A percentile compares a stretch with the other conserved stretches of the same genome.
Conservation (phyloP, 2,329 filamentous ascomycete species). For the Pezicula rhizophila region DNA sequence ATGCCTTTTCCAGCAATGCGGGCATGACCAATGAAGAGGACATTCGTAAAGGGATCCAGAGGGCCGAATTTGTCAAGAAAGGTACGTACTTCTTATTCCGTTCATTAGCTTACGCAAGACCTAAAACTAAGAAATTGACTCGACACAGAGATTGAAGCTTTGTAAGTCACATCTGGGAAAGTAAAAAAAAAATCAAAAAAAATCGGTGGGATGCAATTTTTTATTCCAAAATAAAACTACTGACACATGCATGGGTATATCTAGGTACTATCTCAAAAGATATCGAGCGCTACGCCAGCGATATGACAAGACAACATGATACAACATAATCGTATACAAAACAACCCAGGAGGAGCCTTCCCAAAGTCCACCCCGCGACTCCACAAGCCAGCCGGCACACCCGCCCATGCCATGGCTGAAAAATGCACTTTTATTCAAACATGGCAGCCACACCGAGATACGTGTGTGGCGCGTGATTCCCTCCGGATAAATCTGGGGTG, state of each 20-base stretch:
- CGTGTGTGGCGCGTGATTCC: neutral
- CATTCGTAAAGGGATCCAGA: constrained; percentile 68
- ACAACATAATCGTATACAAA: neutral
- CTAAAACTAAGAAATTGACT: constrained; percentile 1
- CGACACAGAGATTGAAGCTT: constrained; percentile 74
- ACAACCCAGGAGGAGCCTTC: neutral
- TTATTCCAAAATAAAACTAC: neutral
- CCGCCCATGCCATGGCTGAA: neutral
- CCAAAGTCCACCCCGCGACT: constrained; percentile 9
- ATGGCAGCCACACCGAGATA: neutral
- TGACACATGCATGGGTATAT: constrained; percentile 16
- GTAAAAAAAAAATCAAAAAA: neutral
- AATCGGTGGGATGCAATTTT: constrained; percentile 5
- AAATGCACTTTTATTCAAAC: neutral
- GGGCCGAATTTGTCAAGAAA: constrained; percentile 87
- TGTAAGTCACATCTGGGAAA: constrained; percentile 54
- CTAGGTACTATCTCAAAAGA: constrained; percentile 84
- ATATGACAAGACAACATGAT: constrained; percentile 43
- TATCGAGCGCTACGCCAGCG: constrained; percentile 80
- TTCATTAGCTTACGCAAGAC: neutral
- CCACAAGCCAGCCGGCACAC: neutral
- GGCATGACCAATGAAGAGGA: constrained; percentile 63
- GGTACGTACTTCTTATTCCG: constrained; percentile 40
- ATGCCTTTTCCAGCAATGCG: constrained; percentile 75
- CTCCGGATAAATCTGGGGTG: neutral